phyloP scores from a whole-genome alignment of 805 yeast species.

The Schwanniomyces yamadae region DNA sequence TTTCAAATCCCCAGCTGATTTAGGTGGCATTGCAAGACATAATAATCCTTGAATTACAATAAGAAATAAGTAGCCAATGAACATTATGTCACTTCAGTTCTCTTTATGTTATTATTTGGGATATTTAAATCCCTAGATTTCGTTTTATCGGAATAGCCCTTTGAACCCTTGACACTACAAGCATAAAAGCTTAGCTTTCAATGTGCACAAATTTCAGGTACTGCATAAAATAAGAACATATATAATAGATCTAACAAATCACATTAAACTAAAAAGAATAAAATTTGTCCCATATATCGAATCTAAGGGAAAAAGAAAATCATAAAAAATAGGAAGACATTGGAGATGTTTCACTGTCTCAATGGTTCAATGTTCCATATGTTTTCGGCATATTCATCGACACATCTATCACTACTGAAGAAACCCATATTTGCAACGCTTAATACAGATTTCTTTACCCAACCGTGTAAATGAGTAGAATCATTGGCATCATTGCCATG shows the following conservation, averaged over 20 bases:
- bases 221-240: no score
- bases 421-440: constrained; percentile 93
- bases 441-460: constrained; percentile 75
- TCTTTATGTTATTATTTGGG: background rate
- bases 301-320: no score
- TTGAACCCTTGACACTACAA: no score
- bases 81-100: background rate
- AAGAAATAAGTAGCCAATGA: constrained; percentile 2
- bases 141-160: no score
- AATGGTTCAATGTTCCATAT: constrained; percentile 91
- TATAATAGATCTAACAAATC: no score
- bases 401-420: constrained; percentile 87
- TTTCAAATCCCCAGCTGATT: constrained; percentile 3
- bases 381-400: constrained; percentile 86
- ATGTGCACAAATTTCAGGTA: no score
- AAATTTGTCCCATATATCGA: no score
- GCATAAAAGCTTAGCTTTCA: no score
- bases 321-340: no score
- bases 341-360: constrained; percentile 21
- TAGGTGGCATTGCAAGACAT: constrained; percentile 7
- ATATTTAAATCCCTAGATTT: constrained; percentile 1
- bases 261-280: no score
- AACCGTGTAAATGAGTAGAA: constrained; percentile 55
- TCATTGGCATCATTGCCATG: constrained; percentile 41
- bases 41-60: constrained; percentile 5